phyloP scores from a whole-genome alignment of 2,329 filamentous ascomycete genomes.

The Ploettnerulaceae sp. region DNA sequence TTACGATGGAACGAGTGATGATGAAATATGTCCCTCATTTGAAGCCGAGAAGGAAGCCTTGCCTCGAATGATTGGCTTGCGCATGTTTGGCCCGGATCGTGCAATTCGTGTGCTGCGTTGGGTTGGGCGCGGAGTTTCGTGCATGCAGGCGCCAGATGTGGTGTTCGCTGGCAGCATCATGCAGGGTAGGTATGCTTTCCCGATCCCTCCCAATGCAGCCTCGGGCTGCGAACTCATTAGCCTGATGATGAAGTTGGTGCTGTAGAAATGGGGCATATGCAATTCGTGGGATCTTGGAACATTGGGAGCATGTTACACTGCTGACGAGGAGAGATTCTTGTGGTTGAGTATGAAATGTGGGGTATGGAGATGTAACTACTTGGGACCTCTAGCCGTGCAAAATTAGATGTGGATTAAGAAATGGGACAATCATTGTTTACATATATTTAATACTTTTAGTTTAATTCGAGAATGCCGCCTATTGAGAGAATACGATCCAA shows the following conservation, averaged over 20 bases:
- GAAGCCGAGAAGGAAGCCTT: not conserved
- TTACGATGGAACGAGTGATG: not conserved
- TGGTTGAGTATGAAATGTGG: not conserved
- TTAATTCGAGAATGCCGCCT: not conserved
- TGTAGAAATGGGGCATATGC: not conserved
- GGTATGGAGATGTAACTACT: not conserved
- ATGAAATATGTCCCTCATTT: not conserved
- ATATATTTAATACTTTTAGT: too few relatives aligned
- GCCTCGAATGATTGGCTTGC: not conserved
- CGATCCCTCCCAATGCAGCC: not conserved
- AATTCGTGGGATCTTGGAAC: not conserved
- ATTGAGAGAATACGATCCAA: not conserved
- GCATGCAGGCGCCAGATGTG: not conserved
- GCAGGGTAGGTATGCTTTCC: not conserved
- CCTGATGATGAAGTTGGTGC: not conserved
- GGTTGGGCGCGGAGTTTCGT: not conserved
- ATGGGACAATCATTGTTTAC: not conserved
- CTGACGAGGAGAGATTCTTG: not conserved
- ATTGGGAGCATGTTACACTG: not conserved
- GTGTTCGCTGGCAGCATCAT: slow-evolving; percentile 7
- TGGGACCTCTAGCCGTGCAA: not conserved
- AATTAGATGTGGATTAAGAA: too few relatives aligned
- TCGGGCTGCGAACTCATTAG: not conserved
- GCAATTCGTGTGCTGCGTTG: slow-evolving; percentile 4
- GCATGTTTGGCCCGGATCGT: not conserved